Percentiles rank a stretch among this genome's conserved stretches.
Conservation (phyloP, 495 filamentous ascomycete species). For the Neurospora sp. region DNA sequence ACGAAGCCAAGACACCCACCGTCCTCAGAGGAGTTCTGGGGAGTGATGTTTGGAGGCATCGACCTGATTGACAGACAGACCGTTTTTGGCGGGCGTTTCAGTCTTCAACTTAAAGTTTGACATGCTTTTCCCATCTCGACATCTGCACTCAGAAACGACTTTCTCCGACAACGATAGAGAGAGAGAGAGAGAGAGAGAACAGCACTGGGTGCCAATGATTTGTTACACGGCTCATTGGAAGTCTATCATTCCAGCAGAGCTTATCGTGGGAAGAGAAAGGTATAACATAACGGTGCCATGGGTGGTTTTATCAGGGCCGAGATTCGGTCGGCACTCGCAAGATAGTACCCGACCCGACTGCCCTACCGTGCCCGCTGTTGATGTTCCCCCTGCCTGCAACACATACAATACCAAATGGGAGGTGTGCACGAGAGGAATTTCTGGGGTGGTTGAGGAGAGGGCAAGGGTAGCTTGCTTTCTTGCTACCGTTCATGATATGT, state of each 20-base stretch:
- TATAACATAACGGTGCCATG: too few species aligned
- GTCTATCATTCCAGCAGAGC: neutral
- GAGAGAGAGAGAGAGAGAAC: neutral
- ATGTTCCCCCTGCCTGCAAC: neutral
- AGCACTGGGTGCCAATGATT: neutral
- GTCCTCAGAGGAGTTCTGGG: neutral
- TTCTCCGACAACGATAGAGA: neutral
- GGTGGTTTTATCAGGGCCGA: neutral
- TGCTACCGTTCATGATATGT: neutral
- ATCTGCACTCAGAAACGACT: neutral
- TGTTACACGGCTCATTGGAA: neutral
- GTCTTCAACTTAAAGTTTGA: neutral
- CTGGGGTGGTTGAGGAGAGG: neutral
- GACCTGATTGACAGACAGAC: neutral
- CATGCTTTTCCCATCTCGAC: neutral
- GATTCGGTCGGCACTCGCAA: neutral
- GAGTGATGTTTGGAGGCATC: neutral
- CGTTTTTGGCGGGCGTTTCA: neutral
- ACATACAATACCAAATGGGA: neutral
- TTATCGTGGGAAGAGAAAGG: neutral
- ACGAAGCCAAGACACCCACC: neutral
- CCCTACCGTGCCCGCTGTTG: neutral
- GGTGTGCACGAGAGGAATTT: neutral
- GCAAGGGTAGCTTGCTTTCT: neutral
- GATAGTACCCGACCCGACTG: neutral